Evolutionary conservation across 805 yeast genomes (phyloP).

Genomic region (Cyberlindnera mississippiensis): DNA sequence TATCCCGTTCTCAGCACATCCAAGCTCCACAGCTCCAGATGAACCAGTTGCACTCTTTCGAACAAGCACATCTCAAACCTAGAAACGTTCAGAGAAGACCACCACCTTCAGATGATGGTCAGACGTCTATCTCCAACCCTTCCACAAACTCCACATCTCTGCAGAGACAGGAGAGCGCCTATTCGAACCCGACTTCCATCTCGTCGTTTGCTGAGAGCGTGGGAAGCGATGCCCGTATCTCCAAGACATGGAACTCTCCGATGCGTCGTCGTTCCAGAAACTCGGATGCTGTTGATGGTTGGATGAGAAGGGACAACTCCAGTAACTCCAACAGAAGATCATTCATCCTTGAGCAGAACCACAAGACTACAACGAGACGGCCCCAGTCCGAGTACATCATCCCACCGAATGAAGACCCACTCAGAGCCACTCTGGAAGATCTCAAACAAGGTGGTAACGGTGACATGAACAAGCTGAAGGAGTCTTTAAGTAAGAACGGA

Average conservation of each 20-base stretch:
- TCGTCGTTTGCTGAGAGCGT: conserved; percentile 27
- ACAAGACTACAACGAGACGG: conserved; percentile 1
- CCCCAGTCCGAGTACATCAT: conserved; percentile 9
- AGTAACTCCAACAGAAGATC: conserved; percentile 20
- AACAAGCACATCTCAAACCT: conserved; percentile 8
- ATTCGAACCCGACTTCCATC: conserved; percentile 29
- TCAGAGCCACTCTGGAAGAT: conserved; percentile 50
- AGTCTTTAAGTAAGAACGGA: conserved; percentile 25
- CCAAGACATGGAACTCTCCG: conserved; percentile 30
- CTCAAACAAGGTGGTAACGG: conserved; percentile 40
- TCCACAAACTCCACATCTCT: conserved; percentile 21
- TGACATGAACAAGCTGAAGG: conserved; percentile 35
- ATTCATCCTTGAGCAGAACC: conserved; percentile 19
- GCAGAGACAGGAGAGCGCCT: conserved; percentile 23
- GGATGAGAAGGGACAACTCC: conserved; percentile 14
- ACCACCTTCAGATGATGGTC: conserved; percentile 31
- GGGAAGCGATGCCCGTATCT: conserved; percentile 20
- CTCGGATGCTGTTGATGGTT: conserved; percentile 16
- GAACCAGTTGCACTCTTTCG: conserved; percentile 11
- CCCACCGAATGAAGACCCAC: conserved; percentile 38
- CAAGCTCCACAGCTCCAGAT: conserved; percentile 6
- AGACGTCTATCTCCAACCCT: conserved; percentile 28
- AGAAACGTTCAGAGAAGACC: conserved; percentile 23
- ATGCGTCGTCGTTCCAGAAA: conserved; percentile 27
- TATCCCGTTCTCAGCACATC: conserved; percentile 2